These are phyloP conservation scores for Pleomassaria siparia DNA, from an alignment of 2,329 filamentous ascomycete genomes.

Conservation along the genomic window DNA sequence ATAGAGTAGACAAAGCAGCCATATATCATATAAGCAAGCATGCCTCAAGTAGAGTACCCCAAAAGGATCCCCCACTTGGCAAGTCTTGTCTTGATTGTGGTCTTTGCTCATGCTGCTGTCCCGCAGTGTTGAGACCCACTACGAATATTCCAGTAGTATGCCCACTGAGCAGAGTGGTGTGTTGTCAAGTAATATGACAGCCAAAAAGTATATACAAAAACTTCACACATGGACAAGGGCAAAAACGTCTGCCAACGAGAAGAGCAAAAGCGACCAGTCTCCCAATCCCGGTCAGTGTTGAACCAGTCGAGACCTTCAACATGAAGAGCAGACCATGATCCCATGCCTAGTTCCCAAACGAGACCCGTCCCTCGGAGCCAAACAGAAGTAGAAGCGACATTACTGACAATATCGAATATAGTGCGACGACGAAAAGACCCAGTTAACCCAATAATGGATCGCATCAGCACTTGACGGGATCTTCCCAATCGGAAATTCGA, in stretches of 20 bases:
- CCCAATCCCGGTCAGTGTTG: not conserved
- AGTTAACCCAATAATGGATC: conserved; percentile 32
- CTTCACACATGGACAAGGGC: conserved; percentile 1
- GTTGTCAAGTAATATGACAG: conserved; percentile 5
- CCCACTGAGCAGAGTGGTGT: conserved; percentile 5
- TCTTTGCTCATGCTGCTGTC: conserved; percentile 8
- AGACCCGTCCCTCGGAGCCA: not conserved
- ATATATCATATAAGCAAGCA: not conserved
- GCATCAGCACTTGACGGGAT: conserved; percentile 46
- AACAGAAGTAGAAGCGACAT: conserved; percentile 8
- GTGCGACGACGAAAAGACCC: conserved; percentile 22
- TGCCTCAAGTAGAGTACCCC: conserved; percentile 1
- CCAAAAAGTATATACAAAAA: conserved; percentile 15
- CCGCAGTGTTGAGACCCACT: conserved; percentile 10
- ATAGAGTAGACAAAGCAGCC: not conserved
- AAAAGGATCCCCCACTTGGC: conserved; percentile 6
- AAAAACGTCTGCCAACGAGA: not conserved
- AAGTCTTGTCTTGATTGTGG: conserved; percentile 13
- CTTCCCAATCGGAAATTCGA: conserved; percentile 22
- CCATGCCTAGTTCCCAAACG: not conserved
- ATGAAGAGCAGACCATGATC: not conserved
- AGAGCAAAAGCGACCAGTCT: not conserved
- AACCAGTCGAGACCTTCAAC: not conserved
- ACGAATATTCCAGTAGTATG: not conserved
- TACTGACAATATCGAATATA: not conserved